Evolutionary conservation across 1,139 yeast species (phyloP).

Genomic region (Waltiozyma sp.): DNA sequence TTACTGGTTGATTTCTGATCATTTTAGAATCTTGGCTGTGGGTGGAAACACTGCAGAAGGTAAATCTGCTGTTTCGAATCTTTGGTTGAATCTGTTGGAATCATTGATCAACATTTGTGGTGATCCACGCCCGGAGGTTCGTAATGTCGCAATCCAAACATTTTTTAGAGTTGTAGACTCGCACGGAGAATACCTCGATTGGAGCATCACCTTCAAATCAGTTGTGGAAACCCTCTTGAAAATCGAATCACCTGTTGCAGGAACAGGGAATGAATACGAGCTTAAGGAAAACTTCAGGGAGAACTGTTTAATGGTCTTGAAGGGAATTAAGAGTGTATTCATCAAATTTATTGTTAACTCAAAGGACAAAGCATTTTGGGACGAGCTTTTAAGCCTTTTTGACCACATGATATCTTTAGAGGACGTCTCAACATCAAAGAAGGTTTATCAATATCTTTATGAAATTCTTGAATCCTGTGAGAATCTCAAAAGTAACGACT

Average conservation of each 20-base stretch:
- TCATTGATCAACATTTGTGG: constrained; percentile 50
- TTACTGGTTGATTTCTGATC: constrained; percentile 85
- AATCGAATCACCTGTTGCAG: constrained; percentile 12
- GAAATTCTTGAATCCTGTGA: constrained; percentile 32
- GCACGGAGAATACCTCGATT: constrained; percentile 49
- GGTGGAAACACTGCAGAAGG: constrained; percentile 2
- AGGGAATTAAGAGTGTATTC: constrained; percentile 24
- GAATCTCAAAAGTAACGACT: constrained; percentile 25
- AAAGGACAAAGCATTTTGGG: constrained; percentile 31
- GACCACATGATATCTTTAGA: constrained; percentile 27
- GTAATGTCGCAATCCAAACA: constrained; percentile 84
- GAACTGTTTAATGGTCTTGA: constrained; percentile 17
- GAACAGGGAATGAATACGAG: constrained; percentile 10
- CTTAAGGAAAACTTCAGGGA: constrained; percentile 10
- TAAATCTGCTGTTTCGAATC: constrained; percentile 14
- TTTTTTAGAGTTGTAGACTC: constrained; percentile 77
- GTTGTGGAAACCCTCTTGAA: constrained; percentile 35
- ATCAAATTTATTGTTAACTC: constrained; percentile 18
- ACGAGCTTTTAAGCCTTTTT: constrained; percentile 38
- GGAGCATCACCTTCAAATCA: constrained; percentile 43
- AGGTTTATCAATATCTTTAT: constrained; percentile 41
- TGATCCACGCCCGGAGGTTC: constrained; percentile 66
- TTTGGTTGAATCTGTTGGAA: constrained; percentile 58
- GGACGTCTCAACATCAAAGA: constrained; percentile 37
- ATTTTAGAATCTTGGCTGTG: constrained; percentile 30